phyloP scores from a whole-genome alignment of 495 filamentous ascomycete species.

The Cercophora newfieldiana region DNA sequence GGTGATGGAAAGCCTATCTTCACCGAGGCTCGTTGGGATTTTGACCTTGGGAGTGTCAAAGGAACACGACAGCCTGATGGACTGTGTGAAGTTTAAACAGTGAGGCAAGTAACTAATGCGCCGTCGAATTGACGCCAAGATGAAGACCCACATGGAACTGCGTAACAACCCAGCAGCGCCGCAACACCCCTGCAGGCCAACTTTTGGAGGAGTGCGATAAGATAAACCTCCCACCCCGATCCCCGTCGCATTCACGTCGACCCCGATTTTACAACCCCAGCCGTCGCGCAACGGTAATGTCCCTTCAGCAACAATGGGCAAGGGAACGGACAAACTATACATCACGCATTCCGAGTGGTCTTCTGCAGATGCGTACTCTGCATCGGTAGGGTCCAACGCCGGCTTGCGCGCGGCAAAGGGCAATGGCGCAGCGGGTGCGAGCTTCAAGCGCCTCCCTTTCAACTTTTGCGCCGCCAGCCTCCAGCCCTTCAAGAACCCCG shows the following conservation, averaged over 20 bases:
- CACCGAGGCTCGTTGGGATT: background rate
- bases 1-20: background rate
- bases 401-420: conserved; percentile 47
- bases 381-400: conserved; percentile 71
- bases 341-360: conserved; percentile 97
- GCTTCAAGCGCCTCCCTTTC: conserved; percentile 90
- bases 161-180: background rate
- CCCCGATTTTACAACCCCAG: background rate
- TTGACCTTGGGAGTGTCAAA: background rate
- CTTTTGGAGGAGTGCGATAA: conserved; percentile 14
- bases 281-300: background rate
- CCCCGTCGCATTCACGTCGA: background rate
- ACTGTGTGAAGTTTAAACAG: background rate
- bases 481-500: conserved; percentile 85
- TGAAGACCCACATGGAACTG: background rate
- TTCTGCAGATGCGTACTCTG: conserved; percentile 80
- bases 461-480: conserved; percentile 97
- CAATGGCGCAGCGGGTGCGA: conserved; percentile 56
- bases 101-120: background rate
- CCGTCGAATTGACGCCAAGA: background rate
- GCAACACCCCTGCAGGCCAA: background rate
- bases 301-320: conserved; percentile 38
- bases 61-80: background rate
- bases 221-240: background rate
- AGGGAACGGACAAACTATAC: conserved; percentile 74